Evolutionary conservation across 192 early-diverging fungal species (phyloP).

Genomic region (Backusella parvicylindrica): DNA sequence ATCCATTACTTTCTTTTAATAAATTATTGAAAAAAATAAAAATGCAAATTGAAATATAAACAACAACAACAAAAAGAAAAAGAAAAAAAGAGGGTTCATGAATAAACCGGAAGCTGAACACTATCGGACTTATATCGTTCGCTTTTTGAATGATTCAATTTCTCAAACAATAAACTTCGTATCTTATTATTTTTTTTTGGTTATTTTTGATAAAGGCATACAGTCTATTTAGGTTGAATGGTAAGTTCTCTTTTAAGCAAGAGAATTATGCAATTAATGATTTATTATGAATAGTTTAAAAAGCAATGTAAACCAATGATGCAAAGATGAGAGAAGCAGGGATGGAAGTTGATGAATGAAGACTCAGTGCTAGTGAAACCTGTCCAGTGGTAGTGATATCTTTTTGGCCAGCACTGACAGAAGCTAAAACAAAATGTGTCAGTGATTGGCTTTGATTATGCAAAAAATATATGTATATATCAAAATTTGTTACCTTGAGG

Average conservation of each 20-base stretch:
- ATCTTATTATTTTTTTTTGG: background rate
- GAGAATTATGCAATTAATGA: background rate
- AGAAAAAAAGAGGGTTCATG: background rate
- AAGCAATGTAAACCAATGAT: background rate
- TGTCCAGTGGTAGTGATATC: background rate
- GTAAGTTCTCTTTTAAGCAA: background rate
- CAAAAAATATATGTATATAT: background rate
- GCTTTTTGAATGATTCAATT: background rate
- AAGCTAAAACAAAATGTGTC: background rate
- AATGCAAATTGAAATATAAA: constrained; percentile 4
- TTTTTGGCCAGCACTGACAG: background rate
- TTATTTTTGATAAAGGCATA: background rate
- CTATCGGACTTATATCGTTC: background rate
- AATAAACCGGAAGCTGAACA: background rate
- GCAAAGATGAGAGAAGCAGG: background rate
- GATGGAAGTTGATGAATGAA: background rate
- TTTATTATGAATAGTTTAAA: background rate
- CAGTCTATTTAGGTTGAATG: background rate
- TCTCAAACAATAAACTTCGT: background rate
- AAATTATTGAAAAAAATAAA: background rate
- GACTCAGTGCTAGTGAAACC: background rate
- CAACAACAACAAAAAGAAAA: background rate
- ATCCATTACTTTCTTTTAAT: constrained; percentile 4
- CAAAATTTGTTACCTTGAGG: background rate
- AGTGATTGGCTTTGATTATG: background rate